phyloP scores from a whole-genome alignment of 495 filamentous ascomycete genomes.

The Articulospora tetracladia region DNA sequence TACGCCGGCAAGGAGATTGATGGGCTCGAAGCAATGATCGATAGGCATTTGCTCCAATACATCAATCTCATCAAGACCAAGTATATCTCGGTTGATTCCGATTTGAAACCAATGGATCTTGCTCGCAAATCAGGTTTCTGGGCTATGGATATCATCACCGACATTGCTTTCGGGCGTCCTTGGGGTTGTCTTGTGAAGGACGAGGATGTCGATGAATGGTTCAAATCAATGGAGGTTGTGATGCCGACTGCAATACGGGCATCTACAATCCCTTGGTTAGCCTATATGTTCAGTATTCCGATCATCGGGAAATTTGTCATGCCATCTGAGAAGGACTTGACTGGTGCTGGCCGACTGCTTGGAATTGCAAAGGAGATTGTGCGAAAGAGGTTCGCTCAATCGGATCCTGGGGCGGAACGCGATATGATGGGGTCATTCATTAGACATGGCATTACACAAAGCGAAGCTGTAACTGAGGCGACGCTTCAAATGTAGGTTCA shows the following conservation, averaged over 20 bases:
- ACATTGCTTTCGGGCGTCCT: constrained; percentile 37
- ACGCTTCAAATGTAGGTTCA: constrained; percentile 34
- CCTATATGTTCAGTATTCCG: constrained; percentile 47
- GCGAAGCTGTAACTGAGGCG: constrained; percentile 38
- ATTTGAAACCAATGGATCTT: constrained; percentile 35
- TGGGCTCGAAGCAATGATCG: constrained; percentile 30
- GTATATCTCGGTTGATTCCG: constrained; percentile 24
- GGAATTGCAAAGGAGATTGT: constrained; percentile 40
- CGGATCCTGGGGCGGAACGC: constrained; percentile 8
- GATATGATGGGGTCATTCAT: constrained; percentile 44
- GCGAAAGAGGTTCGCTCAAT: constrained; percentile 27
- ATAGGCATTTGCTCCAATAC: constrained; percentile 27
- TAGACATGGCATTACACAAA: constrained; percentile 32
- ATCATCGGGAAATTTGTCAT: constrained; percentile 48
- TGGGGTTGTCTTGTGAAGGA: constrained; percentile 38
- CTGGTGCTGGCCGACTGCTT: constrained; percentile 47
- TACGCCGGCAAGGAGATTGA: constrained; percentile 41
- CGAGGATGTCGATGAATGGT: constrained; percentile 35
- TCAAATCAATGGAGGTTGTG: constrained; percentile 3
- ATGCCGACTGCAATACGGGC: constrained; percentile 6
- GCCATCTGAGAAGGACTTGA: constrained; percentile 50
- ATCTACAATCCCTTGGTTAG: constrained; percentile 20
- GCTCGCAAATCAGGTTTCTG: constrained; percentile 37
- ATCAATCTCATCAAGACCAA: constrained; percentile 28
- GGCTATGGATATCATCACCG: constrained; percentile 43